Conservation (phyloP, 2,329 filamentous ascomycete species). For the Aspergillus japonicus region DNA sequence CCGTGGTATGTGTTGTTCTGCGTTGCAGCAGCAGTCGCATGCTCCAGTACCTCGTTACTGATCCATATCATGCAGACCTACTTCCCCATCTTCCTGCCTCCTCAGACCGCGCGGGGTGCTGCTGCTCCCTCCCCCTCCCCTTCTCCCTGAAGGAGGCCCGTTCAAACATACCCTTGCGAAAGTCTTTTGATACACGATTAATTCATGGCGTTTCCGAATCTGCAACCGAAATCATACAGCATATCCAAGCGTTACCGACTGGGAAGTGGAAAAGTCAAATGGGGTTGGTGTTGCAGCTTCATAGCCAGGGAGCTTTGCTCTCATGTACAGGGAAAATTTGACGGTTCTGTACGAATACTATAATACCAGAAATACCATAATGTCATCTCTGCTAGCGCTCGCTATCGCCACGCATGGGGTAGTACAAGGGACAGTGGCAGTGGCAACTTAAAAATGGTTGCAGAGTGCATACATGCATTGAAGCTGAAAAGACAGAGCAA, state of each 20-base stretch:
- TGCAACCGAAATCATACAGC: not conserved
- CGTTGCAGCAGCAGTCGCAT: not conserved
- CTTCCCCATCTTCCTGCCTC: conserved; percentile 64
- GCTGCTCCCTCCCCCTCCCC: conserved; percentile 47
- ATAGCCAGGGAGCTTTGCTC: not conserved
- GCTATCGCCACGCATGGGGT: not conserved
- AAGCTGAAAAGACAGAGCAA: not conserved
- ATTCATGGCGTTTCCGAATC: not conserved
- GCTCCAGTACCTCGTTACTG: conserved; percentile 8
- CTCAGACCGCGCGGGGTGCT: conserved; percentile 38
- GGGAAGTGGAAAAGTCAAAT: not conserved
- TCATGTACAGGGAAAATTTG: not conserved
- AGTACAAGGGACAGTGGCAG: not conserved
- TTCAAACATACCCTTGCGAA: conserved; percentile 8
- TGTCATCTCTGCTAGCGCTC: not conserved
- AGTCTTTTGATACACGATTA: not conserved
- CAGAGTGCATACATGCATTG: not conserved
- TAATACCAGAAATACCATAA: conserved; percentile 6
- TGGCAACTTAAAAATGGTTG: not conserved
- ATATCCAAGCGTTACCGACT: not conserved
- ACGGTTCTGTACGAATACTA: conserved; percentile 1
- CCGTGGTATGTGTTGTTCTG: conserved; percentile 42
- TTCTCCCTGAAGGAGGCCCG: conserved; percentile 13
- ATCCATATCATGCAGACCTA: conserved; percentile 51
- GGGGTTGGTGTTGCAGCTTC: not conserved